phyloP scores from a whole-genome alignment of 371 early-diverging fungal species.

The Mortierella sp. region DNA sequence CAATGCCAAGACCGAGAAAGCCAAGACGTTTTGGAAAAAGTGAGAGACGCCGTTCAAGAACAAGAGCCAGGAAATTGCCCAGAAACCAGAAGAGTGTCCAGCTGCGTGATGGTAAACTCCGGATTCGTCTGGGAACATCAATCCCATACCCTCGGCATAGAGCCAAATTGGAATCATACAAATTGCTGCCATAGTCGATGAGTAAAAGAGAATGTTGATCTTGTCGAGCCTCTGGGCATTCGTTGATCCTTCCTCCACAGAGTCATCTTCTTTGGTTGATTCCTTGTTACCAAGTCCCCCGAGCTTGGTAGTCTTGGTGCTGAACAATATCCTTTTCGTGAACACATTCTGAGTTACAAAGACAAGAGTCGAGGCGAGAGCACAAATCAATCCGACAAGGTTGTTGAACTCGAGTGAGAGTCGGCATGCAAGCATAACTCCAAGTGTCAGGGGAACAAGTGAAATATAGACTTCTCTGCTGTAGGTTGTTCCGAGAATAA shows the following conservation, averaged over 20 bases:
- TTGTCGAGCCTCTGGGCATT: slow-evolving; percentile 77
- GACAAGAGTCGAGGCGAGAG: slow-evolving; percentile 82
- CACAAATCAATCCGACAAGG: slow-evolving; percentile 76
- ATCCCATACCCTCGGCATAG: slow-evolving; percentile 76
- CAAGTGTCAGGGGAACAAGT: slow-evolving; percentile 83
- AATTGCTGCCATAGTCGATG: slow-evolving; percentile 75
- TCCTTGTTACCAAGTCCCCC: slow-evolving; percentile 36
- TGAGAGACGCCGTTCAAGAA: slow-evolving; percentile 84
- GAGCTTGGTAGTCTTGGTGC: slow-evolving; percentile 59
- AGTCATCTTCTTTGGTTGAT: slow-evolving; percentile 22
- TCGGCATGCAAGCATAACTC: slow-evolving; percentile 86
- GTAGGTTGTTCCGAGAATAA: slow-evolving; percentile 76
- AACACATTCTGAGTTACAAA: slow-evolving; percentile 90
- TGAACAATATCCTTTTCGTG: slow-evolving; percentile 82
- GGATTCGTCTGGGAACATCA: slow-evolving; percentile 44
- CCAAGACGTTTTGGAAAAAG: slow-evolving; percentile 86
- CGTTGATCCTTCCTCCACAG: slow-evolving; percentile 48
- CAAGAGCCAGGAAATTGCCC: slow-evolving; percentile 61
- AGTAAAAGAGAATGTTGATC: slow-evolving; percentile 86
- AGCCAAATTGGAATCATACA: slow-evolving; percentile 89
- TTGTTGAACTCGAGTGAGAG: slow-evolving; percentile 62
- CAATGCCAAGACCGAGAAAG: slow-evolving; percentile 78
- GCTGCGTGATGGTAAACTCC: slow-evolving; percentile 26
- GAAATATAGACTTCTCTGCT: slow-evolving; percentile 78
- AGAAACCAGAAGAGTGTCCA: slow-evolving; percentile 35